Conservation (phyloP, 106 monocot genomes). For the Apostasia ramifera region DNA sequence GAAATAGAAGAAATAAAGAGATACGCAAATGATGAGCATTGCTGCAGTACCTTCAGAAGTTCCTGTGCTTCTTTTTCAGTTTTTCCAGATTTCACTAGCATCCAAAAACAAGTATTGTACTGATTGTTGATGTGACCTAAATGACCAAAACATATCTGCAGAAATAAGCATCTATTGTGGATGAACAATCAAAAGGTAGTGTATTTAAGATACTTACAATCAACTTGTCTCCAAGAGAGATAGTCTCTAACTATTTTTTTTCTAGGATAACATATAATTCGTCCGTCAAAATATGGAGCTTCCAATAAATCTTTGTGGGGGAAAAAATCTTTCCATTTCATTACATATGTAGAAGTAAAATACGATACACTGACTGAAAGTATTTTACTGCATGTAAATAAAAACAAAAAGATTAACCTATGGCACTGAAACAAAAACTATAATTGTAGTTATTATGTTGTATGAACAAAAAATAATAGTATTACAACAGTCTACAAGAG, state of each 20-base stretch:
- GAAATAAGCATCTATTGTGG: neutral
- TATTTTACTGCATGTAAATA: constrained; percentile 62
- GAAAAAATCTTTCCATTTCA: constrained; percentile 92
- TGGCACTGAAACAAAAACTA: neutral
- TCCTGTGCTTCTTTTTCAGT: constrained; percentile 65
- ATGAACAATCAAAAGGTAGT: neutral
- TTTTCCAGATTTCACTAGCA: constrained; percentile 87
- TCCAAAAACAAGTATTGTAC: constrained; percentile 96
- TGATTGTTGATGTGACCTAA: constrained; percentile 96
- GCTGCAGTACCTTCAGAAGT: constrained; percentile 44
- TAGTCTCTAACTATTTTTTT: constrained; percentile 67
- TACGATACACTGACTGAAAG: constrained; percentile 74
- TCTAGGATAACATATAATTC: constrained; percentile 80
- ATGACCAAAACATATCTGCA: constrained; percentile 12
- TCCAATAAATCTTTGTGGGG: constrained; percentile 57
- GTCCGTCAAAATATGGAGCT: constrained; percentile 77
- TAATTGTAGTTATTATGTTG: neutral
- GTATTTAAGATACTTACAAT: constrained; percentile 49
- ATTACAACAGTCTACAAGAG: neutral
- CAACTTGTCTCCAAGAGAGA: constrained; percentile 87
- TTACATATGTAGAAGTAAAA: constrained; percentile 79
- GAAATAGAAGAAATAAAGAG: neutral
- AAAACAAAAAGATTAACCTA: constrained; percentile 10
- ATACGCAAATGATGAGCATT: neutral
- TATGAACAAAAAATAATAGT: neutral